Conservation (phyloP, 106 monocot genomes). For the Apostasia ramifera region DNA sequence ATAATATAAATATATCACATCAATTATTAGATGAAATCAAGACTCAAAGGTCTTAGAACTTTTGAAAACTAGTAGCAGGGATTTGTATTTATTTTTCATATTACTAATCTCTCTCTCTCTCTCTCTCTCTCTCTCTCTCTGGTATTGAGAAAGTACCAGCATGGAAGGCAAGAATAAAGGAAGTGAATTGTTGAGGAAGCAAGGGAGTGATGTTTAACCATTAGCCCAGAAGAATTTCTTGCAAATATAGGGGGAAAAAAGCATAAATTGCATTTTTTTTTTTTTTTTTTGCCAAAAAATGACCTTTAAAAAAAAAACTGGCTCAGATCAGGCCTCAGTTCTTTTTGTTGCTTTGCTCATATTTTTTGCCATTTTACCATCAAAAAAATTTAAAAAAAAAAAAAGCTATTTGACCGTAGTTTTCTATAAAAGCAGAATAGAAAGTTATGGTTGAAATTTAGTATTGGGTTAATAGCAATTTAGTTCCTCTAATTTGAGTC, state of each 20-base stretch:
- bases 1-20: neutral
- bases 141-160: neutral
- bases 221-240: constrained; percentile 16
- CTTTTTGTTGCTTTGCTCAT: no score
- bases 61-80: constrained; percentile 1
- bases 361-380: no score
- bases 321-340: no score
- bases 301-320: no score
- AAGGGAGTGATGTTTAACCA: constrained; percentile 24
- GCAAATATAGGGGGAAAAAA: constrained; percentile 21
- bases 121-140: neutral
- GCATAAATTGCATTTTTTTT: no score
- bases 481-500: no score
- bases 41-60: neutral
- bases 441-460: no score
- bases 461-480: no score
- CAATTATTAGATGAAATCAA: neutral
- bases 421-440: no score
- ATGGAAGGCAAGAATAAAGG: constrained; percentile 58
- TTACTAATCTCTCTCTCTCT: neutral
- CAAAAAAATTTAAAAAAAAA: no score
- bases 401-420: no score
- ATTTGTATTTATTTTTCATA: neutral
- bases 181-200: constrained; percentile 51
- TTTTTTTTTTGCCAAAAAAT: no score